phyloP scores from a whole-genome alignment of 106 monocot species.

The Acorus gramineus region DNA sequence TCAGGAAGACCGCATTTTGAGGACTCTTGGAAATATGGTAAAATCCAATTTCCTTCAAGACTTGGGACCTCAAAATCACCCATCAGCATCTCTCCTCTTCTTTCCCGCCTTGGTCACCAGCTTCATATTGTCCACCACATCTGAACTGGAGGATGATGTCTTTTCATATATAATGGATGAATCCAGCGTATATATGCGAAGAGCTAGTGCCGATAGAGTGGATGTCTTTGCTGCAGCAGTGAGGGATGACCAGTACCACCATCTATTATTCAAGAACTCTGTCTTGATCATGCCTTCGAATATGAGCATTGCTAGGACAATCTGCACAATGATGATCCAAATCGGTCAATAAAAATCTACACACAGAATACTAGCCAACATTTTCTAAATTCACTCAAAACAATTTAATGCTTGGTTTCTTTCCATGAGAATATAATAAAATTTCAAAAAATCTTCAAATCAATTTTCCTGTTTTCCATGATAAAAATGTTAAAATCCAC shows the following conservation, averaged over 20 bases:
- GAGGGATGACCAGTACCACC: conserved; percentile 96
- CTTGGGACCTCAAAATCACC: conserved; percentile 8
- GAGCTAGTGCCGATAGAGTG: conserved; percentile 70
- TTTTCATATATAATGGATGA: conserved; percentile 67
- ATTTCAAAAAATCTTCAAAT: no score
- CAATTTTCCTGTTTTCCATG: no score
- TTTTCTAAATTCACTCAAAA: no score
- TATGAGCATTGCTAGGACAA: conserved; percentile 73
- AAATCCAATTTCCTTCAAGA: no score
- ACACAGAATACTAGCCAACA: background rate
- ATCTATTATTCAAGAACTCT: conserved; percentile 58
- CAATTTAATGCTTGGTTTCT: no score
- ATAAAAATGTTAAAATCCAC: no score
- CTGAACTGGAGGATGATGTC: conserved; percentile 13
- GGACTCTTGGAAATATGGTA: no score
- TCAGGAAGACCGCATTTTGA: no score
- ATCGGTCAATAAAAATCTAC: background rate
- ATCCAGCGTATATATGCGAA: conserved; percentile 73
- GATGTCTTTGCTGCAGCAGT: conserved; percentile 68
- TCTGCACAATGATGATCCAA: conserved; percentile 20
- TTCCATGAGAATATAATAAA: no score
- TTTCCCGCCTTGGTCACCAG: conserved; percentile 28
- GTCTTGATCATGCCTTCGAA: conserved; percentile 78
- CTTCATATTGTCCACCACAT: conserved; percentile 24
- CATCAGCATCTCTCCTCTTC: conserved; percentile 68